A percentile compares a stretch with the other conserved stretches of the same genome.
Conservation (phyloP, 164 flowering plant genomes). For the Liquidambar formosana region DNA sequence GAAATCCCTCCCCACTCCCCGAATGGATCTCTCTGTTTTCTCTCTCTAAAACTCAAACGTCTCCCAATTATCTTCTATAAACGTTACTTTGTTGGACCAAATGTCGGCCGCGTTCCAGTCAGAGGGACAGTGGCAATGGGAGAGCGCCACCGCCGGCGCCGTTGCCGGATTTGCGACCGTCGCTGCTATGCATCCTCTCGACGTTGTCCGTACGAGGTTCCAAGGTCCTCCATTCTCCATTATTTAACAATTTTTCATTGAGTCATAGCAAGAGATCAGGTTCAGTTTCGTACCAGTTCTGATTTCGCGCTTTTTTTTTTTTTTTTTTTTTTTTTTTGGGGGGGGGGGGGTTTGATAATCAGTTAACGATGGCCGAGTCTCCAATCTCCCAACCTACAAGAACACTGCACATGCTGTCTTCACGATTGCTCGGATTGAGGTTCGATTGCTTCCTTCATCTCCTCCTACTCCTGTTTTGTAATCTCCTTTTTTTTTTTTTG, state of each 20-base stretch:
- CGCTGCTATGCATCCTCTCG: constrained; percentile 86
- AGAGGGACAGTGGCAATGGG: constrained; percentile 76
- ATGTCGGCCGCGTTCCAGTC: constrained; percentile 20
- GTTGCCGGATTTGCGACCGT: constrained; percentile 91
- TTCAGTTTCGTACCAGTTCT: too few species aligned
- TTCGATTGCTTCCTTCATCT: constrained; percentile 13
- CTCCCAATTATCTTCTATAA: too few species aligned
- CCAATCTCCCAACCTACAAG: constrained; percentile 65
- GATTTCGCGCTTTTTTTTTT: neutral
- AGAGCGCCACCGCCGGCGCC: constrained; percentile 89
- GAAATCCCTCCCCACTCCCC: too few species aligned
- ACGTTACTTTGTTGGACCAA: neutral
- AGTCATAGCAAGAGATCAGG: too few species aligned
- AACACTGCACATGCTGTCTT: constrained; percentile 84
- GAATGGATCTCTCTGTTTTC: too few species aligned
- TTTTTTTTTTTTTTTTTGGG: neutral
- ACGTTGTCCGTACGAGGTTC: constrained; percentile 92
- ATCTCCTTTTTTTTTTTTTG: neutral
- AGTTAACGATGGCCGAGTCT: constrained; percentile 78
- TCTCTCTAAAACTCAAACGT: too few species aligned
- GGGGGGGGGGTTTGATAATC: too few species aligned
- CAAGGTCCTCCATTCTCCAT: constrained; percentile 55
- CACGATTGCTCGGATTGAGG: constrained; percentile 88
- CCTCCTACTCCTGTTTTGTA: neutral
- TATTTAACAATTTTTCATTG: neutral